Evolutionary conservation across 768 basidiomycete genomes (phyloP).

Genomic region (Strobilomyces echinocephalus): DNA sequence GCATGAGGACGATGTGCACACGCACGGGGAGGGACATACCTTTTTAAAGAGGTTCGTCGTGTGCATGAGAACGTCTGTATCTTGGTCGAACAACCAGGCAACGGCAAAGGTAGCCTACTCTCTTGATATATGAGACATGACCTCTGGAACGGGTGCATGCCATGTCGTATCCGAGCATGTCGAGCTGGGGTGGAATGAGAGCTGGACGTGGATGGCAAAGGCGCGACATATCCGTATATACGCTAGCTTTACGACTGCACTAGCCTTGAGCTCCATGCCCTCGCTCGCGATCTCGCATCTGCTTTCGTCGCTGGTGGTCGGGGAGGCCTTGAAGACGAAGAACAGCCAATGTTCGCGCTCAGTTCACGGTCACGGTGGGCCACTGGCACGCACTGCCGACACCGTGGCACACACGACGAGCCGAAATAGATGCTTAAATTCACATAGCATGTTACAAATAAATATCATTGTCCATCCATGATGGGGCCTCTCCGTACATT

Average conservation of each 20-base stretch:
- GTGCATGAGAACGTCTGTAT: constrained; percentile 96
- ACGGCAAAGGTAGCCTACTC: constrained; percentile 95
- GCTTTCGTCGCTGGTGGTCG: constrained; percentile 94
- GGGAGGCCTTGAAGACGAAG: no score
- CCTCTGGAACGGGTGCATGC: constrained; percentile 93
- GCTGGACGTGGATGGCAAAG: background rate
- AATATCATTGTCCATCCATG: no score
- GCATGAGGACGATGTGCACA: no score
- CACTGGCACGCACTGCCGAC: no score
- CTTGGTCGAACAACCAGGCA: constrained; percentile 81
- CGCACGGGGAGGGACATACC: constrained; percentile 39
- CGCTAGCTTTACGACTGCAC: constrained; percentile 89
- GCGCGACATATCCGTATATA: constrained; percentile 66
- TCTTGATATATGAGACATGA: constrained; percentile 98
- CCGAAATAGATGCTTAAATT: no score
- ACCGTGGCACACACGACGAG: no score
- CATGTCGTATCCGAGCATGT: constrained; percentile 96
- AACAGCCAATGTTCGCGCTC: no score
- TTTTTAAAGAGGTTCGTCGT: constrained; percentile 97
- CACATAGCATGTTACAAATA: no score
- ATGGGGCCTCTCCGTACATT: no score
- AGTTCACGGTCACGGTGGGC: no score
- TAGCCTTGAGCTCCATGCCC: constrained; percentile 97
- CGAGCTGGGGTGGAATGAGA: constrained; percentile 57
- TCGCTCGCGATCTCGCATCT: constrained; percentile 84